A percentile compares a stretch with the other conserved stretches of the same genome.
Conservation (phyloP, 495 filamentous ascomycete species). For the Penicillium parvum region DNA sequence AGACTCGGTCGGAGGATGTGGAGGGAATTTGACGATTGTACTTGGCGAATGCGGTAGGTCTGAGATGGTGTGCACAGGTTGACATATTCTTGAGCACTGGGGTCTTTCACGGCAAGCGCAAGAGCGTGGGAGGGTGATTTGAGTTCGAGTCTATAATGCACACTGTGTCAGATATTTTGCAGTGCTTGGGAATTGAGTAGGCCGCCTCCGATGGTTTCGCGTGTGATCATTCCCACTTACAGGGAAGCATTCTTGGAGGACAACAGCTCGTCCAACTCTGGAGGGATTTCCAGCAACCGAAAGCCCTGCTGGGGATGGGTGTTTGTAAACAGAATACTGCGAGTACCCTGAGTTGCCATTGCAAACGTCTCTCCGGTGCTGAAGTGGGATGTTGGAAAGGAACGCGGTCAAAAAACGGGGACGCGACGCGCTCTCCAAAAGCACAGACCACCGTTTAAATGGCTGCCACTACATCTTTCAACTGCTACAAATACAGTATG, state of each 20-base stretch:
- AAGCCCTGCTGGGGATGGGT: constrained; percentile 57
- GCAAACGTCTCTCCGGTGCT: neutral
- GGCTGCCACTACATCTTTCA: neutral
- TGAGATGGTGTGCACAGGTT: constrained; percentile 65
- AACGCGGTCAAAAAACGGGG: constrained; percentile 6
- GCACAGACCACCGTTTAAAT: constrained; percentile 26
- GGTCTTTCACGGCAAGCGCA: constrained; percentile 19
- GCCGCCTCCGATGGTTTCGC: neutral
- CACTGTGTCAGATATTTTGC: neutral
- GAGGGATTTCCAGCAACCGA: constrained; percentile 76
- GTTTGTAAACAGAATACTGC: constrained; percentile 60
- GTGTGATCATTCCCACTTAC: constrained; percentile 38
- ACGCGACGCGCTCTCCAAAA: constrained; percentile 7
- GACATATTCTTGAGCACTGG: constrained; percentile 53
- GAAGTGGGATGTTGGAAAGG: constrained; percentile 1
- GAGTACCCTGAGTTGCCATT: constrained; percentile 60
- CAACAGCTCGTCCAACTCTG: constrained; percentile 64
- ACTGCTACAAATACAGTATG: no score
- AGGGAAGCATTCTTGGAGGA: constrained; percentile 54
- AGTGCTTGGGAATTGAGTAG: neutral
- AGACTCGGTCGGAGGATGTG: constrained; percentile 61
- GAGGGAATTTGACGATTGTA: constrained; percentile 86
- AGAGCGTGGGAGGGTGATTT: constrained; percentile 45
- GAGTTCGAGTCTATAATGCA: constrained; percentile 54
- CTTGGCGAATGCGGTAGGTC: constrained; percentile 80